These are phyloP conservation scores for Glaciozyma antarctica DNA, from an alignment of 768 basidiomycete species.

Conservation along the genomic window DNA sequence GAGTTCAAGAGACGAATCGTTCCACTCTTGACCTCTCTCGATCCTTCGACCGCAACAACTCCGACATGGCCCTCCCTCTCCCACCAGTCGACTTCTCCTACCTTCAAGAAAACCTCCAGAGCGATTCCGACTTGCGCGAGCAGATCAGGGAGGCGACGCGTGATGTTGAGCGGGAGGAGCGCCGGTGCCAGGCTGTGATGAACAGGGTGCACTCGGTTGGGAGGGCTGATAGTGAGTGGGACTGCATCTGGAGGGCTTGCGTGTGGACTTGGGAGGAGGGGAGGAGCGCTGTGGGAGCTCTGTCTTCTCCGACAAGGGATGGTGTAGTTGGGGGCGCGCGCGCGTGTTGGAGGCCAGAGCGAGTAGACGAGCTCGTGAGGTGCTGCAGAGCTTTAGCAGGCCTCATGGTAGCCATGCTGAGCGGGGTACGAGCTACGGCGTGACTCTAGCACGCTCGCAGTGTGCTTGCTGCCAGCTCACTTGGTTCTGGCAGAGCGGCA, in stretches of 20 bases:
- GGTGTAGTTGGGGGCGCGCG: too few species aligned
- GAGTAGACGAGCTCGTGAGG: not conserved
- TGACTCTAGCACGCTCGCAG: too few species aligned
- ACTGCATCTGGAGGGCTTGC: too few species aligned
- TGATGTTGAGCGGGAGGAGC: slow-evolving; percentile 24
- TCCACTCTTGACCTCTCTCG: too few species aligned
- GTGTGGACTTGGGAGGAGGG: too few species aligned
- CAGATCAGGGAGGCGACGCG: slow-evolving; percentile 26
- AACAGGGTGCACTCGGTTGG: slow-evolving; percentile 2
- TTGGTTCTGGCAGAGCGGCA: too few species aligned
- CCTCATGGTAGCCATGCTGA: too few species aligned
- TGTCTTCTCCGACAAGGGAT: not conserved
- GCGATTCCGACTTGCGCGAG: slow-evolving; percentile 25
- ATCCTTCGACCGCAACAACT: too few species aligned
- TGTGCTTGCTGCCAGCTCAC: too few species aligned
- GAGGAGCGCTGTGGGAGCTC: not conserved
- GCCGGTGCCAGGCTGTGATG: slow-evolving; percentile 22
- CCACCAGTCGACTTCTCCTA: slow-evolving; percentile 14
- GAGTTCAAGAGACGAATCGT: too few species aligned
- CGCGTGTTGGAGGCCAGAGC: too few species aligned
- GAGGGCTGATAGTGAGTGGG: not conserved
- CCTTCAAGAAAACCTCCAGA: slow-evolving; percentile 14
- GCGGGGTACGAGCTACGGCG: too few species aligned
- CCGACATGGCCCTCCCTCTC: not conserved
- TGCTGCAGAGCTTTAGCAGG: not conserved